Evolutionary conservation across 1,284 basidiomycete species (phyloP).

Genomic region (Trametes polyzona): DNA sequence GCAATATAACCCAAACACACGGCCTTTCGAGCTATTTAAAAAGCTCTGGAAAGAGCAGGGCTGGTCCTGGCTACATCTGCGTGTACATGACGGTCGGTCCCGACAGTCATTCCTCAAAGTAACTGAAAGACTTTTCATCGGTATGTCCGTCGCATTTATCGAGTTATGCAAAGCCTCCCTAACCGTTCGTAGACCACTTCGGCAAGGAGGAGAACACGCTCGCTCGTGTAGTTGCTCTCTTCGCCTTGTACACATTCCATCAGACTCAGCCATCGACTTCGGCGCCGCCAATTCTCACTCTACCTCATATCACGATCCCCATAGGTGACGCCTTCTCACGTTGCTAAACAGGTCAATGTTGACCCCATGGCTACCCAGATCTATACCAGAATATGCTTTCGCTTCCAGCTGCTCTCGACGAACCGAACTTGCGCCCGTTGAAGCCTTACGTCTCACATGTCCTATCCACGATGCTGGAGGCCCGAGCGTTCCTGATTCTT

Average conservation of each 20-base stretch:
- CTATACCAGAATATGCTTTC: slow-evolving; percentile 49
- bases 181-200: slow-evolving; percentile 55
- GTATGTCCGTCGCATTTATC: slow-evolving; percentile 42
- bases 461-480: slow-evolving; percentile 48
- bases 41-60: slow-evolving; percentile 64
- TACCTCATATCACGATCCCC: slow-evolving; percentile 57
- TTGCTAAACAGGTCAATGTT: too few species aligned
- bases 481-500: slow-evolving; percentile 58
- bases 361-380: slow-evolving; percentile 51
- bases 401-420: slow-evolving; percentile 48
- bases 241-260: slow-evolving; percentile 70
- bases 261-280: slow-evolving; percentile 62
- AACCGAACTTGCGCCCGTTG: slow-evolving; percentile 46
- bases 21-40: slow-evolving; percentile 73
- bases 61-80: slow-evolving; percentile 76
- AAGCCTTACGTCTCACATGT: slow-evolving; percentile 53
- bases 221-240: slow-evolving; percentile 58
- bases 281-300: slow-evolving; percentile 50
- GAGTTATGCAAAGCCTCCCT: slow-evolving; percentile 1
- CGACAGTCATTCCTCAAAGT: slow-evolving; percentile 62
- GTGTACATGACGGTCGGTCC: slow-evolving; percentile 64
- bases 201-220: slow-evolving; percentile 51
- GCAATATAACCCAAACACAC: slow-evolving; percentile 41
- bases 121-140: slow-evolving; percentile 65
- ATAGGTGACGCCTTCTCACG: slow-evolving; percentile 47